Evolutionary conservation across 345 rosid species (phyloP).

Genomic region (Eucalyptus virginea): DNA sequence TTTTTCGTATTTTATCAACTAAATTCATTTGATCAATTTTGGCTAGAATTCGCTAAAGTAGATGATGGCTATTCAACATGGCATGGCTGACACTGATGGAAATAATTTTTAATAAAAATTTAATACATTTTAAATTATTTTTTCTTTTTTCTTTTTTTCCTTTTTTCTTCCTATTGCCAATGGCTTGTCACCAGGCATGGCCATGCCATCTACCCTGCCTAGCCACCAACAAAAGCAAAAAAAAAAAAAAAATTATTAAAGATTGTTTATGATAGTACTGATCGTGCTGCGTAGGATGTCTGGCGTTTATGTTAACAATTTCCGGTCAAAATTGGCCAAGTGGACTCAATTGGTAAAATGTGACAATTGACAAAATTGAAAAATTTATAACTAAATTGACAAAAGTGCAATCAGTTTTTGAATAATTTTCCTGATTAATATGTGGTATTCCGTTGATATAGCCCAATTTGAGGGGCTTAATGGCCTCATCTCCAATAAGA

Average conservation of each 20-base stretch:
- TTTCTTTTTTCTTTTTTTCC: rapidly evolving
- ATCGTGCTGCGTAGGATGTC: rapidly evolving
- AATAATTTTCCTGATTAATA: rapidly evolving
- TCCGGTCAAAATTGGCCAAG: rapidly evolving
- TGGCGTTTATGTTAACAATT: rapidly evolving
- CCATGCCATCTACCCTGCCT: rapidly evolving
- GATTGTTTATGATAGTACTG: rapidly evolving
- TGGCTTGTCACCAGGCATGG: rapidly evolving
- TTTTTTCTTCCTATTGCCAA: no score
- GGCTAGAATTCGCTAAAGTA: rapidly evolving
- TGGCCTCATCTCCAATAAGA: not conserved
- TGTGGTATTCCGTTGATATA: not conserved
- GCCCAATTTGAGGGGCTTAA: not conserved
- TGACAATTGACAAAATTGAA: rapidly evolving
- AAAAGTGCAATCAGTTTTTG: rapidly evolving
- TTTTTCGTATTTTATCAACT: no score
- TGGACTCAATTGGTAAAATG: no score
- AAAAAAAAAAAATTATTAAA: no score
- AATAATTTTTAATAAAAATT: no score
- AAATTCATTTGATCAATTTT: rapidly evolving
- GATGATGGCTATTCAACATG: rapidly evolving
- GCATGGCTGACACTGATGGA: rapidly evolving
- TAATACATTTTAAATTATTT: no score
- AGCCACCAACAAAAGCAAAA: no score
- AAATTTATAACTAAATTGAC: rapidly evolving